Evolutionary conservation across 2,329 filamentous ascomycete genomes (phyloP).

Genomic region (Monosporascus sp.): DNA sequence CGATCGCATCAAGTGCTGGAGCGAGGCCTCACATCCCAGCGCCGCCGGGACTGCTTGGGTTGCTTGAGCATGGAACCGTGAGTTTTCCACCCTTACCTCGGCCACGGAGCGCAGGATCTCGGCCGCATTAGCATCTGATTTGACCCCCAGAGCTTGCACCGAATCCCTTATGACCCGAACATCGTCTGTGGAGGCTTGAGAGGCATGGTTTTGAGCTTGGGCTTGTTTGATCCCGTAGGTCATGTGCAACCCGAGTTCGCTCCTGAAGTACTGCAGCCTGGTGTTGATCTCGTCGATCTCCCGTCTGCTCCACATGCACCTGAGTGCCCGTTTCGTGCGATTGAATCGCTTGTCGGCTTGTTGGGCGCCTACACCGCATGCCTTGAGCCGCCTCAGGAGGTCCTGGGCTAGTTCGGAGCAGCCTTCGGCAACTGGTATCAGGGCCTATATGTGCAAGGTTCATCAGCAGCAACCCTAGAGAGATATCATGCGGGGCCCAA

Average conservation of each 20-base stretch:
- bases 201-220: slow-evolving; percentile 3
- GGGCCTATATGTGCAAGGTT: slow-evolving; percentile 1
- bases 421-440: slow-evolving; percentile 9
- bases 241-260: slow-evolving; percentile 8
- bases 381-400: slow-evolving; percentile 8
- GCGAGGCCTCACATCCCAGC: neutral
- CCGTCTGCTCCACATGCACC: slow-evolving; percentile 11
- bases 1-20: slow-evolving; percentile 2
- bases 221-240: slow-evolving; percentile 2
- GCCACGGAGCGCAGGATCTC: slow-evolving; percentile 5
- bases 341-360: slow-evolving; percentile 3
- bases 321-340: slow-evolving; percentile 5
- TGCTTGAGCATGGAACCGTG: slow-evolving; percentile 2
- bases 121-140: neutral
- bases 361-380: slow-evolving; percentile 6
- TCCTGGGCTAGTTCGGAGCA: slow-evolving; percentile 10
- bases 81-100: slow-evolving; percentile 3
- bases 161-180: neutral
- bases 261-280: slow-evolving; percentile 9
- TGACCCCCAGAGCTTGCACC: neutral
- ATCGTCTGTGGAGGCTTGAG: slow-evolving; percentile 5
- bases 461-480: too few species aligned
- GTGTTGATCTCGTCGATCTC: slow-evolving; percentile 11
- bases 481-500: too few species aligned
- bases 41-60: slow-evolving; percentile 4